Evolutionary conservation across 176 grass and related monocot genomes (phyloP).

Genomic region (Eleusine coracana): DNA sequence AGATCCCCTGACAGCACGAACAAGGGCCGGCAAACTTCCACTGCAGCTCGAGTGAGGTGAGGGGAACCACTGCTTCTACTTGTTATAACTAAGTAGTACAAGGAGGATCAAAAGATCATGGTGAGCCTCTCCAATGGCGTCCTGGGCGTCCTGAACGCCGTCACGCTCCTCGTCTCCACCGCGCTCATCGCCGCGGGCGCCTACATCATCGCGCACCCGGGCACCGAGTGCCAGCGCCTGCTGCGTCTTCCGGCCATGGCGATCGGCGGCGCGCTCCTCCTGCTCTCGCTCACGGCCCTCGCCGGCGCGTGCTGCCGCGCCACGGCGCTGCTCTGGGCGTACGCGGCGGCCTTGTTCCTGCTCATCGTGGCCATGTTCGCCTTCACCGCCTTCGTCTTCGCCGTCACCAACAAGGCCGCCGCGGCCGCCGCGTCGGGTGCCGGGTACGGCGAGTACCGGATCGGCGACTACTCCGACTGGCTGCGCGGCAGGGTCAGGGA

Average conservation of each 20-base stretch:
- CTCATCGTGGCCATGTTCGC: slow-evolving; percentile 64
- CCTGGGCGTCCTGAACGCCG: slow-evolving; percentile 50
- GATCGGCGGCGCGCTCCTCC: slow-evolving; percentile 51
- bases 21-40: background rate
- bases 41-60: background rate
- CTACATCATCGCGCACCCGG: slow-evolving; percentile 38
- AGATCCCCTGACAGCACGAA: background rate
- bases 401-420: slow-evolving; percentile 60
- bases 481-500: slow-evolving; percentile 51
- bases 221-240: slow-evolving; percentile 62
- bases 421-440: slow-evolving; percentile 41
- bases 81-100: background rate
- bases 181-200: slow-evolving; percentile 52
- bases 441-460: slow-evolving; percentile 57
- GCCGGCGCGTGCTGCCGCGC: slow-evolving; percentile 57
- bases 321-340: slow-evolving; percentile 62
- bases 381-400: slow-evolving; percentile 54
- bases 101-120: slow-evolving; percentile 30
- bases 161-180: slow-evolving; percentile 45
- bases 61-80: background rate
- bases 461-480: slow-evolving; percentile 79
- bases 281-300: slow-evolving; percentile 63
- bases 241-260: slow-evolving; percentile 41
- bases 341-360: slow-evolving; percentile 55
- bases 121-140: slow-evolving; percentile 59